phyloP scores from a whole-genome alignment of 441 rosid genomes.

The Erodium moschatum region DNA sequence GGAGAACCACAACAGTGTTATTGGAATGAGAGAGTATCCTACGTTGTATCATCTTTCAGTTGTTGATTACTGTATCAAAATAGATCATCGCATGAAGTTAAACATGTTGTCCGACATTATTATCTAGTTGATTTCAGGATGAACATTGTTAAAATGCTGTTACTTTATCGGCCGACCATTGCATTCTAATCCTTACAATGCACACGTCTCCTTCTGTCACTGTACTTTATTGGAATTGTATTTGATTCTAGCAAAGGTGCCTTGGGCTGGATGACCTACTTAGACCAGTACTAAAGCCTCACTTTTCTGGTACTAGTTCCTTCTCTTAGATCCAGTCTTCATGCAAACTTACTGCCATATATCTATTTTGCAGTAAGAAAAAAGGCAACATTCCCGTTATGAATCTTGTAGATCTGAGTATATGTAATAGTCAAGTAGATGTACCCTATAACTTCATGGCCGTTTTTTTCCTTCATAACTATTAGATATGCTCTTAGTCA shows the following conservation, averaged over 20 bases:
- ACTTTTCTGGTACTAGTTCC: neutral
- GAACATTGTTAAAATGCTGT: neutral
- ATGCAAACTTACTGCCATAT: neutral
- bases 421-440: neutral
- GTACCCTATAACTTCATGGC: neutral
- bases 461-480: conserved; percentile 26
- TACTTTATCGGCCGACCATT: neutral
- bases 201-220: neutral
- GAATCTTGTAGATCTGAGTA: neutral
- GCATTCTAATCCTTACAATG: neutral
- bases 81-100: neutral
- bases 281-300: neutral
- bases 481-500: conserved; percentile 62
- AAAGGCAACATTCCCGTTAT: neutral
- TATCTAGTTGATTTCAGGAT: neutral
- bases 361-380: neutral
- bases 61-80: neutral
- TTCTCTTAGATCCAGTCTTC: neutral
- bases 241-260: neutral
- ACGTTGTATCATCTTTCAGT: neutral
- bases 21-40: conserved; percentile 97
- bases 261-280: neutral
- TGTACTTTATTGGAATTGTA: neutral
- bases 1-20: conserved; percentile 96
- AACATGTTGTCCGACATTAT: neutral